A percentile compares a stretch with the other conserved stretches of the same genome.
phyloP scores from a whole-genome alignment of 129 eudicot genomes.

The Chrysanthemum seticuspe region DNA sequence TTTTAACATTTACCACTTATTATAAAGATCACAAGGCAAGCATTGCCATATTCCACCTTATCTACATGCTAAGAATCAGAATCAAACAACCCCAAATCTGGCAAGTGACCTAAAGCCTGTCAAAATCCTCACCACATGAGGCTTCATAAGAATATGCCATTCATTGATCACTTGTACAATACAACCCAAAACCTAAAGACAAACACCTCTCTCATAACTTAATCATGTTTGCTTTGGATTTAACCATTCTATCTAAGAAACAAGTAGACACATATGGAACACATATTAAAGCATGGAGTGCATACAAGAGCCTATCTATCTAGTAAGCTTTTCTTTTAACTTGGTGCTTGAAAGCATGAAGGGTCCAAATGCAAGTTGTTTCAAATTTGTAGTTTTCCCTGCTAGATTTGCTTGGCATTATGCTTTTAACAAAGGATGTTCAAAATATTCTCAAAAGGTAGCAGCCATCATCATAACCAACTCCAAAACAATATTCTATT shows the following conservation, averaged over 20 bases:
- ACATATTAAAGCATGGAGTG: conserved; percentile 15
- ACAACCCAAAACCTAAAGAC: conserved; percentile 17
- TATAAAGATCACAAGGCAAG: conserved; percentile 13
- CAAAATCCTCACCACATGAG: conserved; percentile 24
- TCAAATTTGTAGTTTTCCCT: conserved; percentile 14
- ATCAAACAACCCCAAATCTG: conserved; percentile 34
- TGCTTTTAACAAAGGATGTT: conserved; percentile 32
- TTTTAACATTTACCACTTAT: neutral
- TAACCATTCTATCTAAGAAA: neutral
- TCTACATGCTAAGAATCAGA: conserved; percentile 30
- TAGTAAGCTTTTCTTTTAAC: neutral
- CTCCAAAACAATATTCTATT: conserved; percentile 26
- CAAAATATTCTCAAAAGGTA: conserved; percentile 23
- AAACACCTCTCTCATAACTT: neutral
- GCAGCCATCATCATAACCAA: conserved; percentile 18
- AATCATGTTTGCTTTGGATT: neutral
- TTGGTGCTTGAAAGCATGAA: conserved; percentile 24
- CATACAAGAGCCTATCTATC: neutral
- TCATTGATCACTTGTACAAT: conserved; percentile 22
- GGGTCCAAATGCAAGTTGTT: conserved; percentile 25
- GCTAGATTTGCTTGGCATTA: conserved; percentile 21
- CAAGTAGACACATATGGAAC: conserved; percentile 6
- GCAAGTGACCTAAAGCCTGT: conserved; percentile 21
- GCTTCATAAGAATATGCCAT: conserved; percentile 15
- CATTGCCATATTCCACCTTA: conserved; percentile 30